These are phyloP conservation scores for Isoetes engelmannii DNA, from an alignment of 83 land plant species.

Conservation along the genomic window DNA sequence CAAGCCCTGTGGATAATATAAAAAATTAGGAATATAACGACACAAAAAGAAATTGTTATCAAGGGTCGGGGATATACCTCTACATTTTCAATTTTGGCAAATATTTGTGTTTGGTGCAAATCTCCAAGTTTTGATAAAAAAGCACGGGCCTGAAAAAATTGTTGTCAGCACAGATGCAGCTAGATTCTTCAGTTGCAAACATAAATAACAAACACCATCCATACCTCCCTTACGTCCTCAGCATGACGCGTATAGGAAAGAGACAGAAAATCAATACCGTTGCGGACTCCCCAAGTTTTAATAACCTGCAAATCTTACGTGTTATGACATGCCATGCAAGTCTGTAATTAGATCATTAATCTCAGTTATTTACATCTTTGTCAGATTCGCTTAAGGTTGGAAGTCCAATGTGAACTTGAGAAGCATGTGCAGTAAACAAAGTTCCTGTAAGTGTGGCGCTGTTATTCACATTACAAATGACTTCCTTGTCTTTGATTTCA, in stretches of 20 bases:
- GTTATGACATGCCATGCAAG: not conserved
- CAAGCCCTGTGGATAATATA: conserved; percentile 45
- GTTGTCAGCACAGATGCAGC: not conserved
- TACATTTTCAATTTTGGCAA: conserved; percentile 83
- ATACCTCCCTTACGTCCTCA: conserved; percentile 75
- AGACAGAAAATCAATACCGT: conserved; percentile 77
- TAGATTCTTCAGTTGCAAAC: not conserved
- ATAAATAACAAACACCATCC: not conserved
- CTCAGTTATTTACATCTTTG: conserved; percentile 20
- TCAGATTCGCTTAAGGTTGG: conserved; percentile 76
- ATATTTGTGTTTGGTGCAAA: conserved; percentile 65
- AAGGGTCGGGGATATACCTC: conserved; percentile 40
- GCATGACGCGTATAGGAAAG: conserved; percentile 84
- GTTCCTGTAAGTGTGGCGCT: conserved; percentile 77
- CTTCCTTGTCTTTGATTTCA: conserved; percentile 65
- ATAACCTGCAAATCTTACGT: conserved; percentile 39
- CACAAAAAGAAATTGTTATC: not conserved
- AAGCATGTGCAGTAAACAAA: conserved; percentile 74
- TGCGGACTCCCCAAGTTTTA: conserved; percentile 66
- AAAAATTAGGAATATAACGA: not conserved
- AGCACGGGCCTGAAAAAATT: conserved; percentile 54
- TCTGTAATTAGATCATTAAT: not conserved
- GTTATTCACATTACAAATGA: conserved; percentile 71
- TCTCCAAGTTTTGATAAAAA: conserved; percentile 49
- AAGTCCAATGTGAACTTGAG: conserved; percentile 66